A percentile compares a stretch with the other conserved stretches of the same genome.
Conservation (phyloP, 352 stramenopile species). For the Phytopythium chamaehyphon region DNA sequence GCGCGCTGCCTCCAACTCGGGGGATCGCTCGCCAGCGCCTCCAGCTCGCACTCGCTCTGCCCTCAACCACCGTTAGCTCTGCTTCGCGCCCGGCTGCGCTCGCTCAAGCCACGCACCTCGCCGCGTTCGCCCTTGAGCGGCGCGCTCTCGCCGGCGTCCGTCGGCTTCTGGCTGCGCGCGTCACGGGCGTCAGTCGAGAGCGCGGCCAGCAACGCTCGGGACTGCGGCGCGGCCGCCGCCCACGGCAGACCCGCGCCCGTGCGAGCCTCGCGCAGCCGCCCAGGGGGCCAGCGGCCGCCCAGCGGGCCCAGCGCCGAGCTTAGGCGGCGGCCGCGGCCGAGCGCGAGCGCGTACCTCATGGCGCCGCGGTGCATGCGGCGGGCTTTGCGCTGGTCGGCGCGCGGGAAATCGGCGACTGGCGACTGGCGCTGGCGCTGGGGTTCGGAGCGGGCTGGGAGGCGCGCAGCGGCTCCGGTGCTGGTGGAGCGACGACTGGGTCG, state of each 20-base stretch:
- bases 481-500: no score
- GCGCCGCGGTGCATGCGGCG: slow-evolving; percentile 3
- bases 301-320: no score
- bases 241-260: no score
- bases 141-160: slow-evolving; percentile 28
- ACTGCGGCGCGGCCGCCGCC: not conserved
- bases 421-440: no score
- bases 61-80: not conserved
- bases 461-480: no score
- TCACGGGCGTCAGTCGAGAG: slow-evolving; percentile 4
- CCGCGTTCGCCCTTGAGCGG: slow-evolving; percentile 15
- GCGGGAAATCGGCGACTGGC: no score
- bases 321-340: no score
- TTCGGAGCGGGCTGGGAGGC: no score
- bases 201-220: not conserved
- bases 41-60: slow-evolving; percentile 18
- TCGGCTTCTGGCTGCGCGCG: not conserved
- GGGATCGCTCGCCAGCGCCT: slow-evolving; percentile 5
- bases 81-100: no score
- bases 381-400: no score
- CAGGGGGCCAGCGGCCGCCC: not conserved
- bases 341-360: slow-evolving; percentile 7
- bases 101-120: slow-evolving; percentile 12
- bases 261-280: not conserved
- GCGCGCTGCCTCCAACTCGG: slow-evolving; percentile 61